These are phyloP conservation scores for Trichoderma sp. DNA, from an alignment of 2,329 filamentous ascomycete species.

Conservation along the genomic window DNA sequence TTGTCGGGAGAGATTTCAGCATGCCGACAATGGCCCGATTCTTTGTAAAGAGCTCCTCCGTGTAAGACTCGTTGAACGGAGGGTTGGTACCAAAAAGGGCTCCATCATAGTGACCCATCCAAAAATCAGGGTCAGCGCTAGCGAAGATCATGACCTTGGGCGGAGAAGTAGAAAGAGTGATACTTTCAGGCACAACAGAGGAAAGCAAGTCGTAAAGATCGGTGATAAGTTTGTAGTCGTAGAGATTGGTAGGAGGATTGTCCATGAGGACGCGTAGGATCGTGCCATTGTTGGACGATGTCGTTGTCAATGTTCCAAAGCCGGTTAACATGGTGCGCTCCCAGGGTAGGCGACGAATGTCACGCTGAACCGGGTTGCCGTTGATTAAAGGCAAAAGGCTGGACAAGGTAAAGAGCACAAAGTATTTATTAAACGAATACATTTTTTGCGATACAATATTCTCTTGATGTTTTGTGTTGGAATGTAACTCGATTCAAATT, in stretches of 20 bases:
- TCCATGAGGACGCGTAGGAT: not conserved
- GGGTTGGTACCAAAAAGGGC: not conserved
- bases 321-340: not conserved
- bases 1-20: not conserved
- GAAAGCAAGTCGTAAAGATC: not conserved
- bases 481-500: not conserved
- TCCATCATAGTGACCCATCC: not conserved
- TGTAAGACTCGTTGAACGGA: not conserved
- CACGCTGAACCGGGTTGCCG: not conserved
- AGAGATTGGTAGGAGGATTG: not conserved
- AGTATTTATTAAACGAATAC: not conserved
- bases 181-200: not conserved
- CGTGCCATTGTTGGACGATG: not conserved
- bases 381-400: not conserved
- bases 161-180: not conserved
- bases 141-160: not conserved
- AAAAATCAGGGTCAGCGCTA: not conserved
- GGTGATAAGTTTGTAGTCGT: not conserved
- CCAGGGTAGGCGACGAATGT: not conserved
- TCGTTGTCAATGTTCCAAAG: not conserved
- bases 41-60: not conserved
- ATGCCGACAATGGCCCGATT: not conserved
- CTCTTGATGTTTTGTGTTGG: fast-evolving
- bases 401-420: not conserved
- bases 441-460: not conserved